Evolutionary conservation across 1,139 yeast genomes (phyloP).

Genomic region (Zygosaccharomyces sapae): DNA sequence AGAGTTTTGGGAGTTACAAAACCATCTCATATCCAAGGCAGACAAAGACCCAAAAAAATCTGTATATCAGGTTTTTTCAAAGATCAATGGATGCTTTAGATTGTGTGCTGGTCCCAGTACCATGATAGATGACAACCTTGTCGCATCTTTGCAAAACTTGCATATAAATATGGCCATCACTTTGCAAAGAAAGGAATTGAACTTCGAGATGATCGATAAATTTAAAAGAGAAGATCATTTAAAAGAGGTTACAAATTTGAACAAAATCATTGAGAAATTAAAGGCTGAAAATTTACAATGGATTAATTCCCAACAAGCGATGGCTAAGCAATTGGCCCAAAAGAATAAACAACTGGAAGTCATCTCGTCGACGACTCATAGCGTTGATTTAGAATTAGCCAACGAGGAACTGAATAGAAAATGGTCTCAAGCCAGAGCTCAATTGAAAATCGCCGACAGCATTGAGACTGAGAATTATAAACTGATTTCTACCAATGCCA

Average conservation of each 20-base stretch:
- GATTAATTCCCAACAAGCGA: neutral
- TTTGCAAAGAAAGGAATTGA: neutral
- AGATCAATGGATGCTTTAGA: neutral
- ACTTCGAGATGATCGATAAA: neutral
- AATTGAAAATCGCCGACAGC: neutral
- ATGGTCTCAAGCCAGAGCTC: neutral
- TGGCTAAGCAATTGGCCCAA: neutral
- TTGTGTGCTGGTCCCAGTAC: neutral
- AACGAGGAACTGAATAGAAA: neutral
- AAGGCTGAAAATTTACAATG: neutral
- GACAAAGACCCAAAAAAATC: neutral
- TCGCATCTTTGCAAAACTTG: neutral
- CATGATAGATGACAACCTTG: neutral
- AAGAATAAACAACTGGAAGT: neutral
- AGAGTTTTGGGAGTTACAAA: neutral
- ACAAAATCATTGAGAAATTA: neutral
- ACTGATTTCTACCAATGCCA: neutral
- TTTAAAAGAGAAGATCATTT: neutral
- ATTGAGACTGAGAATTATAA: neutral
- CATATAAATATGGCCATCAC: neutral
- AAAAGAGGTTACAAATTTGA: neutral
- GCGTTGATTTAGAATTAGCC: neutral
- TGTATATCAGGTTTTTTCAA: neutral
- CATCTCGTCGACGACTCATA: conserved; percentile 2
- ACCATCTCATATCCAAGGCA: no score